Conservation (phyloP, 116 monocot genomes). For the Trichopus zeylanicus region DNA sequence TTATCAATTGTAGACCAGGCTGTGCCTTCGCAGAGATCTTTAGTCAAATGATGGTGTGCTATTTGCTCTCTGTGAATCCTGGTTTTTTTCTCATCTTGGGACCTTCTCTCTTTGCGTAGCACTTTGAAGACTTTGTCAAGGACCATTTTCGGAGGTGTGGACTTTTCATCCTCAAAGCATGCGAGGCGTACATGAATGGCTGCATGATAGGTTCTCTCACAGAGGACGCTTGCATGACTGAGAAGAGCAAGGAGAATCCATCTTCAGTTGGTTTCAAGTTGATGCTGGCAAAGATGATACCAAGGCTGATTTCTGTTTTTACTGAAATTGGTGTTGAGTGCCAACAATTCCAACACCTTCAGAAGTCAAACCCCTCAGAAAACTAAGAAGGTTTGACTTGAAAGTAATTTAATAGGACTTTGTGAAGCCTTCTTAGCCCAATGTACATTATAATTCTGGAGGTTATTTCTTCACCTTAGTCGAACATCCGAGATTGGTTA, state of each 20-base stretch:
- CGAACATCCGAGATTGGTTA: too few relatives aligned
- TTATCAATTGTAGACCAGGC: too few relatives aligned
- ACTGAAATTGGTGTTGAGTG: constrained; percentile 65
- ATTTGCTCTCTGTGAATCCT: neutral
- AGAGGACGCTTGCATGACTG: constrained; percentile 50
- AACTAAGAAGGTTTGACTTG: too few relatives aligned
- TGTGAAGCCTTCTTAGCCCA: too few relatives aligned
- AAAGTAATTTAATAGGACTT: too few relatives aligned
- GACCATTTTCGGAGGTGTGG: constrained; percentile 79
- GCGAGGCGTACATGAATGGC: constrained; percentile 75
- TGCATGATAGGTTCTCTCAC: constrained; percentile 73
- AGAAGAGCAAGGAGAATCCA: constrained; percentile 42
- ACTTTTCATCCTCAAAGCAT: constrained; percentile 76
- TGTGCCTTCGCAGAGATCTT: too few relatives aligned
- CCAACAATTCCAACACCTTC: constrained; percentile 43
- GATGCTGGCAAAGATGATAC: constrained; percentile 73
- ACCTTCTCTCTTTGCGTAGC: constrained; percentile 22
- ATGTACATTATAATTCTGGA: too few relatives aligned
- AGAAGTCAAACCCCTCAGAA: constrained; percentile 10
- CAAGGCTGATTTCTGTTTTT: constrained; percentile 43
- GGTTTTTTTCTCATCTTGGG: neutral
- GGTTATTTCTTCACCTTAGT: too few relatives aligned
- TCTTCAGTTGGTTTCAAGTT: constrained; percentile 84
- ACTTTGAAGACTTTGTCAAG: constrained; percentile 82
- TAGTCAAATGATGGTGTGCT: too few relatives aligned